phyloP scores from a whole-genome alignment of 2,329 filamentous ascomycete species.

The Venturia oleaginea region DNA sequence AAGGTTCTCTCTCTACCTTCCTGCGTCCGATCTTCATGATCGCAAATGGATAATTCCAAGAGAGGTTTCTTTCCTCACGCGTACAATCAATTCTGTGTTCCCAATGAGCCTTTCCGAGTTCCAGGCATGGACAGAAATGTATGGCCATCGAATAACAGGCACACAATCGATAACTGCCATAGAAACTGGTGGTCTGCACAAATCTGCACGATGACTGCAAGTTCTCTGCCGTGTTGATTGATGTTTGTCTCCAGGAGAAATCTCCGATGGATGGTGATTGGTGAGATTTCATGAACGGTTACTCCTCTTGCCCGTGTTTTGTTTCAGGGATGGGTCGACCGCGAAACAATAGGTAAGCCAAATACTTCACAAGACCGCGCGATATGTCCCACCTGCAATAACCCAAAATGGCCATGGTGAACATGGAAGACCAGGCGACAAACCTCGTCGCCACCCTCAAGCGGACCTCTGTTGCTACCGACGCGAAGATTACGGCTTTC shows the following conservation, averaged over 20 bases:
- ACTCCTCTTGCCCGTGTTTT: background rate
- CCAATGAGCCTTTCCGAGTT: no score
- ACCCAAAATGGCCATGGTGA: background rate
- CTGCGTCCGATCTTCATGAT: no score
- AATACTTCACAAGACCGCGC: background rate
- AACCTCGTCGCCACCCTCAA: conserved; percentile 46
- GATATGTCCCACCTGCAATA: background rate
- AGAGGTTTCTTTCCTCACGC: no score
- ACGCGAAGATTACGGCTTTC: conserved; percentile 62
- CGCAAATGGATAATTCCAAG: no score
- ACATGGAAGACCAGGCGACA: conserved; percentile 49
- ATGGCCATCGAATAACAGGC: background rate
- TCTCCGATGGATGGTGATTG: background rate
- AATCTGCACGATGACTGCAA: background rate
- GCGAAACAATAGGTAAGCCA: background rate
- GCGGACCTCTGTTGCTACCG: conserved; percentile 56
- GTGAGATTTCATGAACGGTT: background rate
- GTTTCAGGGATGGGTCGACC: background rate
- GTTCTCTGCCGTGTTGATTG: background rate
- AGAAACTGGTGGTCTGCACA: background rate
- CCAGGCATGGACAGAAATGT: background rate
- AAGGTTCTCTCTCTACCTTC: no score
- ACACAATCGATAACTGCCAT: background rate
- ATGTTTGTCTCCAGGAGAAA: background rate
- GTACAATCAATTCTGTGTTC: no score